phyloP scores from a whole-genome alignment of 2,329 filamentous ascomycete species.

The Pseudogymnoascus sp. region DNA sequence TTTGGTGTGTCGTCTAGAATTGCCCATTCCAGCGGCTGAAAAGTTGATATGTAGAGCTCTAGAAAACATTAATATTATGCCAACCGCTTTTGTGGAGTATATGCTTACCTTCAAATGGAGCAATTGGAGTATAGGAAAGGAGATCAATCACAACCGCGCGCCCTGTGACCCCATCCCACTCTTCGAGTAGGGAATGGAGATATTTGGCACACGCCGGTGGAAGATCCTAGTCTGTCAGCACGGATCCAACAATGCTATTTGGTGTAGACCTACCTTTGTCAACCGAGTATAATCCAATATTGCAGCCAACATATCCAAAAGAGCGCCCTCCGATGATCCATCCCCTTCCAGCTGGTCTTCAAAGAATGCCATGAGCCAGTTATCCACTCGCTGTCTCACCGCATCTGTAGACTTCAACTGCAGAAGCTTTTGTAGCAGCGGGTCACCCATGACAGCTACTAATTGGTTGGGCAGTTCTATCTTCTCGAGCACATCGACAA shows the following conservation, averaged over 20 bases:
- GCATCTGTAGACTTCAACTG: slow-evolving; percentile 51
- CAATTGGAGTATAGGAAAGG: slow-evolving; percentile 46
- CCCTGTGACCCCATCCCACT: slow-evolving; percentile 55
- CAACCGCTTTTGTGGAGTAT: neutral
- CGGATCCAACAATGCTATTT: neutral
- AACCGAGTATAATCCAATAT: slow-evolving; percentile 47
- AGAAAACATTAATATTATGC: slow-evolving; percentile 13
- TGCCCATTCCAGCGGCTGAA: slow-evolving; percentile 43
- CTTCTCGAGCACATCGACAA: slow-evolving; percentile 66
- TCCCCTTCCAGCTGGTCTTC: slow-evolving; percentile 46
- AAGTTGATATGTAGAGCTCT: slow-evolving; percentile 45
- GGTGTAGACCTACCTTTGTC: slow-evolving; percentile 41
- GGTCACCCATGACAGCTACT: slow-evolving; percentile 66
- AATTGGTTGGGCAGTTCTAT: slow-evolving; percentile 78
- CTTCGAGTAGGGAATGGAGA: slow-evolving; percentile 44
- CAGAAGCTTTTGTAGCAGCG: slow-evolving; percentile 69
- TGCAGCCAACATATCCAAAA: slow-evolving; percentile 47
- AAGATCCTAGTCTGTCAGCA: slow-evolving; percentile 25
- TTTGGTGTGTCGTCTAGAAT: slow-evolving; percentile 40
- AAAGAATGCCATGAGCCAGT: slow-evolving; percentile 51
- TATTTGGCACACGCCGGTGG: slow-evolving; percentile 36
- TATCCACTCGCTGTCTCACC: slow-evolving; percentile 44
- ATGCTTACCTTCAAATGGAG: slow-evolving; percentile 45
- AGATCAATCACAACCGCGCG: slow-evolving; percentile 48
- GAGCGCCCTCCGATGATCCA: slow-evolving; percentile 39